Base-by-base conservation (phyloP, 371 early-diverging fungal genomes). In the Rhizopus microsporus region DNA sequence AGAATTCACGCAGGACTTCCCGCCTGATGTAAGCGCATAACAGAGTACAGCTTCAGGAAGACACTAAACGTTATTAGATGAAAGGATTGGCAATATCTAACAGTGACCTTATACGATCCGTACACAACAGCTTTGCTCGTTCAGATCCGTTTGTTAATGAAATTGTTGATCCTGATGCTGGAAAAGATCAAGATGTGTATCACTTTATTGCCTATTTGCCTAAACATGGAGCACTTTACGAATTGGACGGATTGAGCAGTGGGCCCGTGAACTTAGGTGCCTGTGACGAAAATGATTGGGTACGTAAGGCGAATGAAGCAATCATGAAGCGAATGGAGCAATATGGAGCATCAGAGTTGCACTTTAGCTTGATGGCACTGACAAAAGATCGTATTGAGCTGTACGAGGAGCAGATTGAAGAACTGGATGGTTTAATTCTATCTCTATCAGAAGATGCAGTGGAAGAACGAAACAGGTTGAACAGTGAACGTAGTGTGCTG, bases 151-250 rank as follows among this genome's bases (percentile, higher is more conserved):
- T 92, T 63, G 78, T 88, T 31, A 85, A 87, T 51, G 93, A 91
- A 56, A 78, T 79, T 64, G 62, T 70, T 10, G 81, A 85, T 47
- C 75, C 81, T 3, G 56, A 62, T 33, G 81, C 82, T 5, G 74
- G 72, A 8, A 87, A 88, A 48, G 84, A 86, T 38, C 93, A 93
- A 40, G 95, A 93, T 53, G 59, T 87, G 8, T 96, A 90, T 59
- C 97, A 96, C 62, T 96, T 95, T 65, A 86, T 95, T 56, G 83
- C 88, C 15, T 96, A 91, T 51, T 76, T 94, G 15, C 94, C 94
- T 4, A 75, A 90, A 16, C 75, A 86, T 51, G 94, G 92, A 1
- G 76, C 77, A 3, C 69, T 95, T 6, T 94, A 89, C 50, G 95
- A 96, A 72, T 69, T 96, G 51, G 96, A 96, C 64, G 96, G 97